Conservation (phyloP, 352 stramenopile genomes). For the Phytophthora melonis region DNA sequence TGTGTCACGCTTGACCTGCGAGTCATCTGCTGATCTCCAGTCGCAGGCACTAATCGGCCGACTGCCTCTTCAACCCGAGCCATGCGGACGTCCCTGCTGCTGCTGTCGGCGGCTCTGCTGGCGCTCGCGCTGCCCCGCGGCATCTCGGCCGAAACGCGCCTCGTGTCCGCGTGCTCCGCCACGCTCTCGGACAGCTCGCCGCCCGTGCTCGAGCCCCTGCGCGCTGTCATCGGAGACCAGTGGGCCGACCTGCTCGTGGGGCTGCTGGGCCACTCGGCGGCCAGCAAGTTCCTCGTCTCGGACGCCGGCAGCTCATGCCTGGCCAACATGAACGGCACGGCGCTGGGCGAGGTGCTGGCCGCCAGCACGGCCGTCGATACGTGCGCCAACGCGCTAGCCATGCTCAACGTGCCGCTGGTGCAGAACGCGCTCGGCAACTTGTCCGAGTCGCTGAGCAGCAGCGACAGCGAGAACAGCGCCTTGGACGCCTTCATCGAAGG, state of each 20-base stretch:
- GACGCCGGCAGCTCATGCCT: conserved; percentile 59
- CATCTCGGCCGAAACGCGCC: conserved; percentile 32
- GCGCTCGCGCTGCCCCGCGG: conserved; percentile 15
- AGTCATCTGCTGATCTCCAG: background rate
- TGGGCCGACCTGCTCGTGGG: conserved; percentile 32
- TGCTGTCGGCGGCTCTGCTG: conserved; percentile 9
- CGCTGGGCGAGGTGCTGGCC: conserved; percentile 46
- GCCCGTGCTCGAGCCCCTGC: conserved; percentile 42
- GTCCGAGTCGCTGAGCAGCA: conserved; percentile 30
- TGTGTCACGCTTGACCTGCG: background rate
- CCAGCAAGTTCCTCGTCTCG: conserved; percentile 49
- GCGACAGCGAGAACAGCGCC: conserved; percentile 16
- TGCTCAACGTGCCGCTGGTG: conserved; percentile 57
- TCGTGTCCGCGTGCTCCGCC: conserved; percentile 41
- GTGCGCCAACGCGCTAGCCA: conserved; percentile 43
- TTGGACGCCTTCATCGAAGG: conserved; percentile 29
- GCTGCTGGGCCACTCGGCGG: conserved; percentile 41
- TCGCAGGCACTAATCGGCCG: too few relatives aligned
- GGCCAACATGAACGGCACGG: conserved; percentile 68
- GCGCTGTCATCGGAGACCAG: conserved; percentile 34
- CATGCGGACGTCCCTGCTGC: background rate
- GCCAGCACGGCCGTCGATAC: conserved; percentile 45
- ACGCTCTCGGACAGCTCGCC: conserved; percentile 34
- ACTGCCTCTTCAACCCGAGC: background rate
- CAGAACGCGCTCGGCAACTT: conserved; percentile 52